A percentile compares a stretch with the other conserved stretches of the same genome.
Evolutionary conservation across 495 filamentous ascomycete genomes (phyloP).

Genomic region (Chaetomium cochliodes): DNA sequence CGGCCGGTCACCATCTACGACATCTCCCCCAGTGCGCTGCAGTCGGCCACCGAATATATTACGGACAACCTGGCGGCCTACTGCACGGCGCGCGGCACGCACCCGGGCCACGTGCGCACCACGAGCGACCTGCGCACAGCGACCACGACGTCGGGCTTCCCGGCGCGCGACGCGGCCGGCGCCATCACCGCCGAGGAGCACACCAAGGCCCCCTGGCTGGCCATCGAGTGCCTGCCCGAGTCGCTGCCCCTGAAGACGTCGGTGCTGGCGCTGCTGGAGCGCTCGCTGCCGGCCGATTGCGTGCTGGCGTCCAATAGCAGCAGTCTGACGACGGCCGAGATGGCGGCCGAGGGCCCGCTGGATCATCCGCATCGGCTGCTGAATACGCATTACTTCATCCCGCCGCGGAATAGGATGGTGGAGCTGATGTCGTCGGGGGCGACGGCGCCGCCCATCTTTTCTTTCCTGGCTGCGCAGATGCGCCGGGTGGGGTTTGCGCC

Average conservation of each 20-base stretch:
- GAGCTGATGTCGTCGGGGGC: slow-evolving; percentile 58
- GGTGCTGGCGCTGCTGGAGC: slow-evolving; percentile 50
- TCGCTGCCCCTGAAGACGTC: slow-evolving; percentile 52
- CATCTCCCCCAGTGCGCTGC: slow-evolving; percentile 31
- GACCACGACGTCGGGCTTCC: slow-evolving; percentile 25
- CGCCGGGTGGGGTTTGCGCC: slow-evolving; percentile 46
- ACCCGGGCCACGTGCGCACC: slow-evolving; percentile 38
- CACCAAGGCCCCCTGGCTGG: slow-evolving; percentile 43
- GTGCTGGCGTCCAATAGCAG: slow-evolving; percentile 56
- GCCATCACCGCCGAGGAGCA: slow-evolving; percentile 13
- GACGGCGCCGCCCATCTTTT: slow-evolving; percentile 47
- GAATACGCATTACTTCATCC: slow-evolving; percentile 60
- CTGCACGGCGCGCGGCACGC: slow-evolving; percentile 29
- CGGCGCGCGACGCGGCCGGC: slow-evolving; percentile 8
- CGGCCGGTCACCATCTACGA: slow-evolving; percentile 43
- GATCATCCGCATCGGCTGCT: slow-evolving; percentile 40
- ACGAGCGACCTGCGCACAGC: slow-evolving; percentile 33
- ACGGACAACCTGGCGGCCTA: slow-evolving; percentile 39
- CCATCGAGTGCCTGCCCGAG: slow-evolving; percentile 61
- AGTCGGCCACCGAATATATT: slow-evolving; percentile 35
- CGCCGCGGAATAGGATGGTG: slow-evolving; percentile 50
- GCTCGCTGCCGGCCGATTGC: slow-evolving; percentile 41
- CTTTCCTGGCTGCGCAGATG: slow-evolving; percentile 44
- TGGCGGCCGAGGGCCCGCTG: slow-evolving; percentile 41
- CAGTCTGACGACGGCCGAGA: slow-evolving; percentile 49